phyloP scores from a whole-genome alignment of 1,284 basidiomycete species.

The Dichomitus squalens region DNA sequence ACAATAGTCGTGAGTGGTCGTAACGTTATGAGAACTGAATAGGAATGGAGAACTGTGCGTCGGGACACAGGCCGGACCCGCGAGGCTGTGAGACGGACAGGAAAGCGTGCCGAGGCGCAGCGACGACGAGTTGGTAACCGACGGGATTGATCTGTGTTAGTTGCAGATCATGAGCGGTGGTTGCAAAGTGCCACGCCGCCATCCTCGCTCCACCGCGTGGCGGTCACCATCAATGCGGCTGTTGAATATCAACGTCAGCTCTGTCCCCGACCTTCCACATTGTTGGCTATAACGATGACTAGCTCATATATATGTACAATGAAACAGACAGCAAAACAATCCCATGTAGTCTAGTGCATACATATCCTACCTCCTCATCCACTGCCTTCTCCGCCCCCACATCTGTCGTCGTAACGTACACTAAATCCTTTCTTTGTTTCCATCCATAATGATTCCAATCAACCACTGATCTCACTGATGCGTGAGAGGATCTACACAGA shows the following conservation, averaged over 20 bases:
- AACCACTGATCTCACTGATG: conserved; percentile 40
- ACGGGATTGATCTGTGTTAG: not conserved
- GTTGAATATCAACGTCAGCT: too few relatives aligned
- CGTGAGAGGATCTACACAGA: conserved; percentile 85
- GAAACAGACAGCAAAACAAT: not conserved
- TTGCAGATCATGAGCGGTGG: not conserved
- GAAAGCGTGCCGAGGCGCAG: not conserved
- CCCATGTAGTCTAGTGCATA: not conserved
- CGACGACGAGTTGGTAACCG: not conserved
- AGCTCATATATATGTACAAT: not conserved
- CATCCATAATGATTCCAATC: not conserved
- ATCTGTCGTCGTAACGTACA: conserved; percentile 16
- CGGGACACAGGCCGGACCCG: not conserved
- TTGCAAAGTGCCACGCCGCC: not conserved
- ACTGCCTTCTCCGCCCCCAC: too few relatives aligned
- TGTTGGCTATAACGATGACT: too few relatives aligned
- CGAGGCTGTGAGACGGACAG: conserved; percentile 4
- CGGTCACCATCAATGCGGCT: not conserved
- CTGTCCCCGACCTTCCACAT: too few relatives aligned
- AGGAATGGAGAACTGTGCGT: not conserved
- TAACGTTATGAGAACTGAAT: conserved; percentile 3
- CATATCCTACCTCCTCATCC: too few relatives aligned
- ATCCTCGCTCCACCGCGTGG: not conserved
- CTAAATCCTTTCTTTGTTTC: conserved; percentile 6
- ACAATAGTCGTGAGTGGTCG: conserved; percentile 19